Base-by-base conservation (phyloP, 2,329 filamentous ascomycete genomes). In the Trichophyton schoenleinii region DNA sequence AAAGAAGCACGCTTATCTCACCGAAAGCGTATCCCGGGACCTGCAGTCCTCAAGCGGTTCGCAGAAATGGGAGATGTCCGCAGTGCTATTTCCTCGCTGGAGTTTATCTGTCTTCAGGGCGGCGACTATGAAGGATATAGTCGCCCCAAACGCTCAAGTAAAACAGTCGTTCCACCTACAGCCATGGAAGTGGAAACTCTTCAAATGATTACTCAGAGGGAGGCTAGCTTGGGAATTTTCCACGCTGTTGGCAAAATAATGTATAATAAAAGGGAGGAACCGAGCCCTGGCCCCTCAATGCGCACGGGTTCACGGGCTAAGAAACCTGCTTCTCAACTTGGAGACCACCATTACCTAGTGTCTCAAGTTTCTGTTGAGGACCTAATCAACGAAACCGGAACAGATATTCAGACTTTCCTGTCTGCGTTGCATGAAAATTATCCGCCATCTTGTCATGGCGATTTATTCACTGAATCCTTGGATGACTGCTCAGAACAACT, bases 241-340 rank as follows among this genome's bases (percentile, higher is more conserved):
- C 94, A 99, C 72, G 91, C 94, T 0, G 88, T 97, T 11, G 94
- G 92, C 2, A 96, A 94, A 71, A 89, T 99, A 1, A 86, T 97
- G 0, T 95, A 97, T 77, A 99, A 99, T 77, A 99, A 96, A 72
- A 83, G 94, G 53, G 84, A 87, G 61, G 31, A 71, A 64, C 63
- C 70, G 52, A 62, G 70, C 7, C 70, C 70, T 7, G 74, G 78
- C 28, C 48, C 18, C 5, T 22, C 52, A 36, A 28, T 18, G 1
- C 38, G 38, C 25, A 38, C 36, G 6, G 70, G 73, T 2, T 73
- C 74, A 18, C 11, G 46, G 6, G 76, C 76, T 2, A 84, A 87
- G 67, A 72, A 73, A 25, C 75, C 89, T 18, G 87, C 87, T 3
- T 67, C 72, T n/a, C 81, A 84, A 70, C 71, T 88, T 41, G 76